Base-by-base conservation (phyloP, 495 filamentous ascomycete species). In the Aspergillus ellipticus region DNA sequence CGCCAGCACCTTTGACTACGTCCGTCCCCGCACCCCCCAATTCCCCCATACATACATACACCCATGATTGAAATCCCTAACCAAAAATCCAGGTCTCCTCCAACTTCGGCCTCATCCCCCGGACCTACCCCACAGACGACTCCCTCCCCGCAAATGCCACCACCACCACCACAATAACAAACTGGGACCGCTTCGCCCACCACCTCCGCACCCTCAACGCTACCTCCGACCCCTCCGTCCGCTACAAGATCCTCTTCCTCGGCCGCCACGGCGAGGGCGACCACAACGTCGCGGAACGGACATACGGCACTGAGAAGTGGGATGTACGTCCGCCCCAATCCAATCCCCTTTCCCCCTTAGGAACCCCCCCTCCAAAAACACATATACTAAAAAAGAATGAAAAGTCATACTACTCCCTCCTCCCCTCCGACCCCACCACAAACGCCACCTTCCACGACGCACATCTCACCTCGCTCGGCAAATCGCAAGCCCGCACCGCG, bases 341-440 rank as follows among this genome's bases (percentile, higher is more conserved):
- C 11, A 57, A 3, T 19, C 21, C 37, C 6, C 20, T 22, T 3
- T 7, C 41, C 19, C 41, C 11, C n/a, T n/a, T 6, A n/a, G 15
- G 39, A n/a, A 15, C 4, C 39, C 11, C 26, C 35, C 16, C 2
- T n/a, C 35, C 10, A 51, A 11, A 31, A 39, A n/a, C 13, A 26
- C 21, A 43, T 13, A 51, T 22, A 45, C 10, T n/a, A 24, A 22
- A 21, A 55, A 22, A 55, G n/a, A 24, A 24, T 6, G 3, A 19
- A 49, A 20, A 78, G 75, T 88, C 85, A 66, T 82, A 91, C 73
- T 95, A 88, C 85, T 85, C 87, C 19, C 74, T 81, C 28, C 80
- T 84, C 8, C 80, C 89, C 45, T 89, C 89, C 56, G 88, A 95
- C 62, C 89, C 89, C 56, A 88, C 95, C 62, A 80, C 72, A 20